These are phyloP conservation scores for Yamadazyma spencermartinsiae DNA, from an alignment of 1,139 yeast species.

Conservation along the genomic window DNA sequence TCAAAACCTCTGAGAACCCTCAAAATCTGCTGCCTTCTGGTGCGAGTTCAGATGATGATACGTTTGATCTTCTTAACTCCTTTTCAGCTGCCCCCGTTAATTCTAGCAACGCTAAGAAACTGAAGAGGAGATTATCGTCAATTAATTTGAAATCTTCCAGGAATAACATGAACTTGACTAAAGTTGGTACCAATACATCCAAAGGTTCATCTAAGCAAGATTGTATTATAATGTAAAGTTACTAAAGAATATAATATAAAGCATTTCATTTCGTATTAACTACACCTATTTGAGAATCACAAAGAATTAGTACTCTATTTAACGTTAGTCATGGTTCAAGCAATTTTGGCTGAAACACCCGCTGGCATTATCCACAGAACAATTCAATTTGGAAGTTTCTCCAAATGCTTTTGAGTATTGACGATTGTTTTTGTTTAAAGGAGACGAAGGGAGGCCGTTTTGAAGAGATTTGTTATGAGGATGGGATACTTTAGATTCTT, in stretches of 20 bases:
- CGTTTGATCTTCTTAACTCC: constrained; percentile 15
- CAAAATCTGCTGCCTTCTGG: background rate
- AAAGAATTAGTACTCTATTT: background rate
- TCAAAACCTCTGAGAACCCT: background rate
- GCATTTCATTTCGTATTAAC: background rate
- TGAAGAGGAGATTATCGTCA: constrained; percentile 9
- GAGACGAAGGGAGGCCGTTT: background rate
- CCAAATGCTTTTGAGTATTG: constrained; percentile 23
- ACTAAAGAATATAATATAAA: too few species aligned
- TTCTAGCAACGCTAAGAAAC: constrained; percentile 5
- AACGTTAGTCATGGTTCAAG: constrained; percentile 11
- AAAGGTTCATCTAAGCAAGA: constrained; percentile 12
- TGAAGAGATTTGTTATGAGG: background rate
- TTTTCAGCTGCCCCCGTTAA: constrained; percentile 8
- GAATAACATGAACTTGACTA: constrained; percentile 5
- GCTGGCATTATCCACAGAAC: constrained; percentile 37
- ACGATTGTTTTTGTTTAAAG: background rate
- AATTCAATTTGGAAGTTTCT: constrained; percentile 30
- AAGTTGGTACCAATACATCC: constrained; percentile 4
- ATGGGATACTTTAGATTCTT: constrained; percentile 7
- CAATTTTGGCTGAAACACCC: constrained; percentile 38
- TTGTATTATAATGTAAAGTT: constrained; percentile 12
- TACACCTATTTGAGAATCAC: background rate
- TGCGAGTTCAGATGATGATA: constrained; percentile 11
- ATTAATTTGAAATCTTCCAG: constrained; percentile 7